Evolutionary conservation across 2,329 filamentous ascomycete genomes (phyloP).

Genomic region (Diaporthe aspalathi): DNA sequence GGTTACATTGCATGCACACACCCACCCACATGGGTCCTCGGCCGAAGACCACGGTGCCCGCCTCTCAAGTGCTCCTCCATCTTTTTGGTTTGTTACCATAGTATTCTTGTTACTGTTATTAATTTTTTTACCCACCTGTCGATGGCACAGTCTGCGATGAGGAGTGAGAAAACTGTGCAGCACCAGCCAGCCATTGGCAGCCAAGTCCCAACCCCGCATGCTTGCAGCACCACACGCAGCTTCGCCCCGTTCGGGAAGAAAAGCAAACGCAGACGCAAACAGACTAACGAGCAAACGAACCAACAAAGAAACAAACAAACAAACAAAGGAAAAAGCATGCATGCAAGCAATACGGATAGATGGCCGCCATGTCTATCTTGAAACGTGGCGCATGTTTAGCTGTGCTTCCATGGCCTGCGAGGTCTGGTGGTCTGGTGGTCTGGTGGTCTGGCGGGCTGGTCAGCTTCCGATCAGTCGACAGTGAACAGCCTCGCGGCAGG

Average conservation of each 20-base stretch:
- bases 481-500: conserved; percentile 25
- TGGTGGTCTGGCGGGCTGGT: no score
- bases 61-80: no score
- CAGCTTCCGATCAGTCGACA: conserved; percentile 14
- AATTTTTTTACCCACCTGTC: not conserved
- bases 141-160: not conserved
- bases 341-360: not conserved
- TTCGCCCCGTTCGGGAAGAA: not conserved
- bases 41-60: not conserved
- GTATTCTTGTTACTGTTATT: no score
- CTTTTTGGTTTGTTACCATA: no score
- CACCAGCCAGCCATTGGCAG: not conserved
- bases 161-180: not conserved
- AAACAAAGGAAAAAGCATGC: not conserved
- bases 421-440: no score
- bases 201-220: not conserved
- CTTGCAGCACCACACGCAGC: not conserved
- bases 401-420: not conserved
- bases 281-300: not conserved
- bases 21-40: not conserved
- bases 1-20: conserved; percentile 20
- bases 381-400: conserved; percentile 16
- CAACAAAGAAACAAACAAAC: not conserved
- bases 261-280: not conserved
- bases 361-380: not conserved